Percentiles rank a stretch among this genome's conserved stretches.
These are phyloP conservation scores for Borovskyia barvae DNA, from an alignment of 208 protist species.

Conservation along the genomic window DNA sequence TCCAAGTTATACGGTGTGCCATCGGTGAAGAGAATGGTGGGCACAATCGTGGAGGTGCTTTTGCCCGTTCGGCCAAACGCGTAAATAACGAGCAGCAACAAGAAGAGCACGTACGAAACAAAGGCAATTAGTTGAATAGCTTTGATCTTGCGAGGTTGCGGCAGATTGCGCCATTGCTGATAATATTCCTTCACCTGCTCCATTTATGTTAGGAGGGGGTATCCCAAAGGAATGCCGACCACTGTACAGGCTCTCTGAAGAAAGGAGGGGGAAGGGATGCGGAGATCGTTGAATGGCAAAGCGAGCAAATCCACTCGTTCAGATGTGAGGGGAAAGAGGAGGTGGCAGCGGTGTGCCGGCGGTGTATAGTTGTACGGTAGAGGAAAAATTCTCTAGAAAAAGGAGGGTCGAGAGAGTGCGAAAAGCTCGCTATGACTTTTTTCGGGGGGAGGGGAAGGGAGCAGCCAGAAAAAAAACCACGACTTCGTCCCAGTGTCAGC, in stretches of 20 bases:
- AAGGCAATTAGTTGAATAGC: constrained; percentile 44
- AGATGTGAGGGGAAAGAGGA: too few species aligned
- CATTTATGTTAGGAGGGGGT: too few species aligned
- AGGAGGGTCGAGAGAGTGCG: background rate
- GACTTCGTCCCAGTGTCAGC: too few species aligned
- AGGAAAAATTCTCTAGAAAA: background rate
- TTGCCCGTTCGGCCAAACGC: constrained; percentile 59
- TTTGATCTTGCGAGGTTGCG: constrained; percentile 76
- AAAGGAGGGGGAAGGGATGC: too few species aligned
- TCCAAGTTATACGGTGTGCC: constrained; percentile 51
- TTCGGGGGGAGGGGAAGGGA: constrained; percentile 2
- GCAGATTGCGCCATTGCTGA: constrained; percentile 38
- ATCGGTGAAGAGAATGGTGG: constrained; percentile 69
- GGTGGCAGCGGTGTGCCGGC: too few species aligned
- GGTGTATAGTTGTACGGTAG: background rate
- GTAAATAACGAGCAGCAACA: constrained; percentile 76
- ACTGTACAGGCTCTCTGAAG: background rate
- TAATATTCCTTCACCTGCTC: constrained; percentile 39
- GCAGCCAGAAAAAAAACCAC: constrained; percentile 1
- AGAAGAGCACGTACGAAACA: constrained; percentile 54
- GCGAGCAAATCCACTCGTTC: too few species aligned
- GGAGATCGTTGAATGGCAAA: too few species aligned
- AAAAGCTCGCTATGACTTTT: background rate
- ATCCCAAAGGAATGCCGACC: background rate
- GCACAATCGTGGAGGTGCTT: constrained; percentile 18